Conservation (phyloP, 306 rosid genomes). For the Amphicarpaea edgeworthii region DNA sequence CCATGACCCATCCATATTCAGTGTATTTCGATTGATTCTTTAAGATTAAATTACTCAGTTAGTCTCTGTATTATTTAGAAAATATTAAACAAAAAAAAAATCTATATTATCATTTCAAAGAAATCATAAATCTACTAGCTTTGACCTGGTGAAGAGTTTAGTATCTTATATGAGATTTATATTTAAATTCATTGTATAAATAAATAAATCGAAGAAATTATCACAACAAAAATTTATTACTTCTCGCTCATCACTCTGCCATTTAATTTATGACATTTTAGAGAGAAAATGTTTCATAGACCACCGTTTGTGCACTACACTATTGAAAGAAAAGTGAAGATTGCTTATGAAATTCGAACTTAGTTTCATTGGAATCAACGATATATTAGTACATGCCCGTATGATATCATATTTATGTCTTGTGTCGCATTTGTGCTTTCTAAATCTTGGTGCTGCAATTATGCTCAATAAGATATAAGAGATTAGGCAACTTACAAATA, state of each 20-base stretch:
- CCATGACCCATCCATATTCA: not conserved
- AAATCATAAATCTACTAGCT: not conserved
- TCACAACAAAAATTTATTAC: not conserved
- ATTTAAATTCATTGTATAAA: not conserved
- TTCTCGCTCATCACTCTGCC: not conserved
- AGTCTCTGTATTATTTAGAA: too few species aligned
- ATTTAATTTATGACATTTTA: not conserved
- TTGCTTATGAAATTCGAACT: too few species aligned
- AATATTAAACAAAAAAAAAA: too few species aligned
- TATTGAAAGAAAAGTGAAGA: not conserved
- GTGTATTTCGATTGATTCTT: not conserved
- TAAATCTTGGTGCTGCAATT: not conserved
- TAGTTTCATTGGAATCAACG: too few species aligned
- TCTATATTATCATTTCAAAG: too few species aligned
- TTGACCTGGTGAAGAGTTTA: too few species aligned
- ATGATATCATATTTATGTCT: not conserved
- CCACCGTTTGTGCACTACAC: not conserved
- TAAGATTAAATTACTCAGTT: too few species aligned
- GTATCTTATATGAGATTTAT: not conserved
- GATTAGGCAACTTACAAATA: not conserved
- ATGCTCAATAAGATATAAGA: not conserved
- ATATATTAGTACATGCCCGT: too few species aligned
- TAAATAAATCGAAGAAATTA: not conserved
- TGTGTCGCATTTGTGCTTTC: not conserved
- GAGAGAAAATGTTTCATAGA: slow-evolving; percentile 4